Percentiles rank a stretch among this genome's conserved stretches.
phyloP scores from a whole-genome alignment of 2,329 filamentous ascomycete genomes.

The Nigrospora sphaerica region DNA sequence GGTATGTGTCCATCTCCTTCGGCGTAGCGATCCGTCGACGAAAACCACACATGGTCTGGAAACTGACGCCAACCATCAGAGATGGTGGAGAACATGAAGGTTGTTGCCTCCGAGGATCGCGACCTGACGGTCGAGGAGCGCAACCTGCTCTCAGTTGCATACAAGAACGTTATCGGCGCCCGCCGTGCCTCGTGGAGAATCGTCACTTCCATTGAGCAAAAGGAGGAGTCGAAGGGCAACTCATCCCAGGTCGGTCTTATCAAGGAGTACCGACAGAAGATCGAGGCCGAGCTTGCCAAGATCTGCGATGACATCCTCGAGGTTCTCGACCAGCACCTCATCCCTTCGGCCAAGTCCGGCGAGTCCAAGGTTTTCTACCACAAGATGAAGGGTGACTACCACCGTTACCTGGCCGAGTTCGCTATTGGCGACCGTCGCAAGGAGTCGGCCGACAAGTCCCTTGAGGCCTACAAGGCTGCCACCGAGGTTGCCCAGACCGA shows the following conservation, averaged over 20 bases:
- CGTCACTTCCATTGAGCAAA: constrained; percentile 99
- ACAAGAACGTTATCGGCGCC: constrained; percentile 99
- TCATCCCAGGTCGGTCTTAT: constrained; percentile 93
- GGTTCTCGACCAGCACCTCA: constrained; percentile 86
- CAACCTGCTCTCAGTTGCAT: constrained; percentile 96
- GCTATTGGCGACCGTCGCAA: constrained; percentile 89
- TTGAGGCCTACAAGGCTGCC: constrained; percentile 98
- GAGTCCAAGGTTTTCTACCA: constrained; percentile 99
- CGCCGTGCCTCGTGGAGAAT: constrained; percentile 98
- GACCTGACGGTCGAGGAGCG: constrained; percentile 91
- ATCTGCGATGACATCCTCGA: constrained; percentile 97
- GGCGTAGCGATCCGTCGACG: not conserved
- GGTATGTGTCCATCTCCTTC: constrained; percentile 49
- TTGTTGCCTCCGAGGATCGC: constrained; percentile 80
- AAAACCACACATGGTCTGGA: not conserved
- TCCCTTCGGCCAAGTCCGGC: constrained; percentile 91
- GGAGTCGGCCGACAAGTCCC: constrained; percentile 76
- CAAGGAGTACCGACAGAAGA: constrained; percentile 97
- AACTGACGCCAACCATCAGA: constrained; percentile 44
- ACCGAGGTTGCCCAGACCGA: constrained; percentile 98
- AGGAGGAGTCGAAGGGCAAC: constrained; percentile 98
- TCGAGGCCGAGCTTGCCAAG: constrained; percentile 93
- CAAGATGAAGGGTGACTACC: constrained; percentile 99
- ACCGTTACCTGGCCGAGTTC: constrained; percentile 92
- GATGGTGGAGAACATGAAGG: constrained; percentile 99